A percentile compares a stretch with the other conserved stretches of the same genome.
Conservation (phyloP, 352 stramenopile genomes). For the Phytopythium litorale region DNA sequence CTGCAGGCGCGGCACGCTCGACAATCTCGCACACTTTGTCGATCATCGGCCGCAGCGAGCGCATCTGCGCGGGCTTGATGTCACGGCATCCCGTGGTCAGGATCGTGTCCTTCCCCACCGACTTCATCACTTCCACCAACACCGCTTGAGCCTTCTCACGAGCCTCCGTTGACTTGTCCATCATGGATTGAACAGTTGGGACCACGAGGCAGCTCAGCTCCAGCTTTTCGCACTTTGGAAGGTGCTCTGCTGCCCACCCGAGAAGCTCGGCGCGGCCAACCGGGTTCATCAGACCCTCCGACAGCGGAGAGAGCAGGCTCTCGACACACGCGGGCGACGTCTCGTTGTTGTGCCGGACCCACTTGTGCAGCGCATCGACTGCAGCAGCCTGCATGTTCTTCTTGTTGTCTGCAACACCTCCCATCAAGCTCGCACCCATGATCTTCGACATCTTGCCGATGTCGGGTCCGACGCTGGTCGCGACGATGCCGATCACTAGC, state of each 20-base stretch:
- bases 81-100: conserved; percentile 69
- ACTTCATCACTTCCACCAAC: conserved; percentile 79
- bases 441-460: conserved; percentile 81
- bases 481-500: conserved; percentile 77
- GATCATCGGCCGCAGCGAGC: conserved; percentile 79
- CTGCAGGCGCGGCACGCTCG: conserved; percentile 19
- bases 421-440: conserved; percentile 59
- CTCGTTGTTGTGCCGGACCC: conserved; percentile 73
- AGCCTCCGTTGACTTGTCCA: conserved; percentile 82
- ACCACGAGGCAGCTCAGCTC: conserved; percentile 63
- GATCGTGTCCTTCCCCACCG: conserved; percentile 69
- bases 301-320: conserved; percentile 59
- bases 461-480: conserved; percentile 70
- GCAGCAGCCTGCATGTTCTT: conserved; percentile 83
- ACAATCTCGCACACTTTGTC: conserved; percentile 62
- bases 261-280: conserved; percentile 79
- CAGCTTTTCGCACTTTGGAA: conserved; percentile 58
- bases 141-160: conserved; percentile 78
- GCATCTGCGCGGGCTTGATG: conserved; percentile 85
- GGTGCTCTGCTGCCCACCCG: conserved; percentile 64
- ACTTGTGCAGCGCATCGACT: conserved; percentile 78
- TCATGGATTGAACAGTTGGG: conserved; percentile 75
- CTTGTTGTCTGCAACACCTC: conserved; percentile 84
- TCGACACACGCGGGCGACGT: conserved; percentile 67
- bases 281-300: conserved; percentile 68